phyloP scores from a whole-genome alignment of 2,329 filamentous ascomycete species.

The Parasarocladium wereldwijsianum region DNA sequence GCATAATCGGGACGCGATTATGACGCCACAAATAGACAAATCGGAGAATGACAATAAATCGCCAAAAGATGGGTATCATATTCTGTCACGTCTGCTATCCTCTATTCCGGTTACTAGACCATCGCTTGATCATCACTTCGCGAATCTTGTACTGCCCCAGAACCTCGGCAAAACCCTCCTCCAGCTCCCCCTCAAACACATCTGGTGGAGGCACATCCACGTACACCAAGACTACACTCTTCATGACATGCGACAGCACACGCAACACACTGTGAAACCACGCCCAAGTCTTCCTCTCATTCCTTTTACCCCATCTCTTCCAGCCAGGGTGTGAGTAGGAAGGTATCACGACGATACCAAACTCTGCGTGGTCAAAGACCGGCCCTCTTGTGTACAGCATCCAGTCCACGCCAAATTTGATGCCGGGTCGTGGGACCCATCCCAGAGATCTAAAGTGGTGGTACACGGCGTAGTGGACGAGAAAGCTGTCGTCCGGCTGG shows the following conservation, averaged over 20 bases:
- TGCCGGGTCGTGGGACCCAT: conserved; percentile 83
- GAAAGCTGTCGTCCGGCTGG: conserved; percentile 66
- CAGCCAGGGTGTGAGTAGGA: conserved; percentile 66
- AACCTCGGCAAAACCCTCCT: conserved; percentile 43
- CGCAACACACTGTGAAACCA: conserved; percentile 84
- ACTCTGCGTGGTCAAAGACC: conserved; percentile 90
- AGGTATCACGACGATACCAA: conserved; percentile 72
- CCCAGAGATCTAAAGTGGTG: conserved; percentile 93
- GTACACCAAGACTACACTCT: conserved; percentile 79
- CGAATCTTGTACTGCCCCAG: conserved; percentile 60
- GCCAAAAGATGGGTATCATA: too few relatives aligned
- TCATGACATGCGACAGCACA: conserved; percentile 78
- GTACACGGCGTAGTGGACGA: conserved; percentile 78
- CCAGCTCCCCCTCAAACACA: conserved; percentile 25
- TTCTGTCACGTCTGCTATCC: conserved; percentile 14
- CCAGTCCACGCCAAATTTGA: conserved; percentile 92
- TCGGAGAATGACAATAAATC: too few relatives aligned
- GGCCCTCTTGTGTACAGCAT: conserved; percentile 88
- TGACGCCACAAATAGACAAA: too few relatives aligned
- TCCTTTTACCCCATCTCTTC: conserved; percentile 15
- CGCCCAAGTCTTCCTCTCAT: conserved; percentile 48
- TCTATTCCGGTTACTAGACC: conserved; percentile 65
- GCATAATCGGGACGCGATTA: too few relatives aligned
- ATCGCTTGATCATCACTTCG: conserved; percentile 69
- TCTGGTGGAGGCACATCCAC: conserved; percentile 72